Evolutionary conservation across 208 protist species (phyloP), one percentile per base, ranked within the genome.

Genomic region (Borovskyia barvae): DNA sequence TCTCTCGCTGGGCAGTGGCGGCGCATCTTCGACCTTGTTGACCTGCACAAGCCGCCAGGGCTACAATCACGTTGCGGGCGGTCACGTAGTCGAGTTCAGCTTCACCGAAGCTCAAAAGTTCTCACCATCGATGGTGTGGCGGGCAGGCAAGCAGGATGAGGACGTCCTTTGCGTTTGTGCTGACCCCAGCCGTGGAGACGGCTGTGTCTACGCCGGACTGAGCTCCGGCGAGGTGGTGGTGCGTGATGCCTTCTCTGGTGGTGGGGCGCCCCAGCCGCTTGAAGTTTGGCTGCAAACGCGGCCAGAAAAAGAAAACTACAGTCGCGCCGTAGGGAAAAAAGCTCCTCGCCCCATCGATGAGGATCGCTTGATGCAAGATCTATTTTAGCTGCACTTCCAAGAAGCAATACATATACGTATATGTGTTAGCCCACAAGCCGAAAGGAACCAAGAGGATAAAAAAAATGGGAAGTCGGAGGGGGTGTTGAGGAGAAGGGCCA

Each of bases 1-100:
- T 0, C 47, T 89, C 4, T 49, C 61, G 11, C 5, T 48, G 2
- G 63, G 66, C 1, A 22, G 11, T 37, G 36, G 51, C 68, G 40
- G 25, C 51, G 46, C 25, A 45, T 8, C 41, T n/a, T 42, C 55
- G 40, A 56, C 41, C 0, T 52, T 89, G 15, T 25, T 82, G 47
- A 82, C 82, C 20, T 82, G 82, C 59, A 93, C 86, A 4, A 72
- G 67, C 17, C 78, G 76, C 19, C 43, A 25, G 9, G 86, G 86
- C 30, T 90, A 77, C 69, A 40, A 39, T 9, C 32, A 74, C 17
- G 43, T 61, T 7, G 42, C 50, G 3, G 86, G 86, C 22, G 86
- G 86, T 6, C 86, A 90, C 58, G 82, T 93, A 9, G 66, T 93
- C 15, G 67, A 74, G 25, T 77, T 77, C 48, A 37, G 42, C 24